Percentiles rank a stretch among this genome's conserved stretches.
Conservation (phyloP, 2,329 filamentous ascomycete genomes). For the Ceratocystis destructans region DNA sequence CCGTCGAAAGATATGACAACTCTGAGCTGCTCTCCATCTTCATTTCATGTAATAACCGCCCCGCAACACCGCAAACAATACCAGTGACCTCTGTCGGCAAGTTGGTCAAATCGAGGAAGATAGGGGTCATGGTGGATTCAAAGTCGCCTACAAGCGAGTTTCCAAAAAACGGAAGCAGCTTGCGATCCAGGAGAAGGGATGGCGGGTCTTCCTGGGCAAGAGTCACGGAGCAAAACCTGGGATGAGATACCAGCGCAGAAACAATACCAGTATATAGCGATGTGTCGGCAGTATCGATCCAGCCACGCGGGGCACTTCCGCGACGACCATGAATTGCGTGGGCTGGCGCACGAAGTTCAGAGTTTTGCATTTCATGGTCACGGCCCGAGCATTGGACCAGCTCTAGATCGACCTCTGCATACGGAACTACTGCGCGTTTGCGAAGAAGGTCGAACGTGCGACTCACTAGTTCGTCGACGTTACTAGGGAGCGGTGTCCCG, state of each 20-base stretch:
- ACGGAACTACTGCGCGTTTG: constrained; percentile 59
- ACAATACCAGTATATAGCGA: constrained; percentile 50
- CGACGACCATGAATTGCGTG: constrained; percentile 20
- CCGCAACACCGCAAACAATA: constrained; percentile 88
- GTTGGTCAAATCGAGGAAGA: constrained; percentile 71
- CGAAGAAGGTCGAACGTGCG: constrained; percentile 77
- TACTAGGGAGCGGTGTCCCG: constrained; percentile 62
- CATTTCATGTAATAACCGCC: constrained; percentile 63
- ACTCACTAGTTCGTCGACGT: constrained; percentile 62
- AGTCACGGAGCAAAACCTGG: constrained; percentile 59
- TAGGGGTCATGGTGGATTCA: constrained; percentile 61
- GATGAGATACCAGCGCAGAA: constrained; percentile 46
- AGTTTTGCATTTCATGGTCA: constrained; percentile 25
- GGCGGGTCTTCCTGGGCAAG: constrained; percentile 60
- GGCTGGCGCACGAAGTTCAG: constrained; percentile 25
- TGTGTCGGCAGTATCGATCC: constrained; percentile 48
- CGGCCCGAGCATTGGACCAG: constrained; percentile 71
- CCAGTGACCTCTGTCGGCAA: constrained; percentile 80
- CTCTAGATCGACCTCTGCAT: constrained; percentile 52
- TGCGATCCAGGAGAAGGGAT: constrained; percentile 57
- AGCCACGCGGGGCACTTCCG: constrained; percentile 27
- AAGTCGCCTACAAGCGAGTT: constrained; percentile 64
- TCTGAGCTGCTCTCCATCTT: constrained; percentile 46
- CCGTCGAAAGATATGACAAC: constrained; percentile 82
- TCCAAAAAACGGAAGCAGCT: constrained; percentile 50